These are phyloP conservation scores for Epithemia pelagica DNA, from an alignment of 108 stramenopile species.

Conservation along the genomic window DNA sequence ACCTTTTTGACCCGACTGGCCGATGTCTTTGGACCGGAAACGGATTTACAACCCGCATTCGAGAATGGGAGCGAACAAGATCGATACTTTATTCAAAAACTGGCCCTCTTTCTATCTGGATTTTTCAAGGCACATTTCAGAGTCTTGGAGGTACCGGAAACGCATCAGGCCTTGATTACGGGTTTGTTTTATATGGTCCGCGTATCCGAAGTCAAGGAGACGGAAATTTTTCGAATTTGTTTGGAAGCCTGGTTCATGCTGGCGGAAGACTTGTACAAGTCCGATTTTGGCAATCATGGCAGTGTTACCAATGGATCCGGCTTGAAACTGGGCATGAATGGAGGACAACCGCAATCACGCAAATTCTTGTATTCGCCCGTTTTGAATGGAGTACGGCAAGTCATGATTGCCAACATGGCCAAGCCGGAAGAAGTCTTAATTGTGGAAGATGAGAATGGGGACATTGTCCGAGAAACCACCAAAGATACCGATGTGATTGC, in stretches of 20 bases:
- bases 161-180: slow-evolving; percentile 72
- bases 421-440: slow-evolving; percentile 99
- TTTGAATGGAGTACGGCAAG: slow-evolving; percentile 84
- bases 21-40: slow-evolving; percentile 79
- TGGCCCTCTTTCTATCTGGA: slow-evolving; percentile 91
- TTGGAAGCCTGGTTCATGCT: slow-evolving; percentile 97
- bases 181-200: slow-evolving; percentile 93
- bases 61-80: slow-evolving; percentile 90
- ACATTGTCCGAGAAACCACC: slow-evolving; percentile 93
- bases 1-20: slow-evolving; percentile 71
- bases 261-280: slow-evolving; percentile 92
- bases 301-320: slow-evolving; percentile 31
- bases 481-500: slow-evolving; percentile 99
- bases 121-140: slow-evolving; percentile 89
- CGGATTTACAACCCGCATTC: slow-evolving; percentile 75
- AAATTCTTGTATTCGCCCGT: slow-evolving; percentile 83
- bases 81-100: slow-evolving; percentile 88
- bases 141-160: slow-evolving; percentile 81
- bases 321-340: slow-evolving; percentile 47
- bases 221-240: slow-evolving; percentile 98
- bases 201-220: slow-evolving; percentile 91
- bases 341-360: slow-evolving; percentile 31
- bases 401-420: slow-evolving; percentile 98
- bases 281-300: slow-evolving; percentile 22
- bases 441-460: slow-evolving; percentile 98